These are phyloP conservation scores for Russula lepida DNA, from an alignment of 768 basidiomycete species.

Conservation along the genomic window DNA sequence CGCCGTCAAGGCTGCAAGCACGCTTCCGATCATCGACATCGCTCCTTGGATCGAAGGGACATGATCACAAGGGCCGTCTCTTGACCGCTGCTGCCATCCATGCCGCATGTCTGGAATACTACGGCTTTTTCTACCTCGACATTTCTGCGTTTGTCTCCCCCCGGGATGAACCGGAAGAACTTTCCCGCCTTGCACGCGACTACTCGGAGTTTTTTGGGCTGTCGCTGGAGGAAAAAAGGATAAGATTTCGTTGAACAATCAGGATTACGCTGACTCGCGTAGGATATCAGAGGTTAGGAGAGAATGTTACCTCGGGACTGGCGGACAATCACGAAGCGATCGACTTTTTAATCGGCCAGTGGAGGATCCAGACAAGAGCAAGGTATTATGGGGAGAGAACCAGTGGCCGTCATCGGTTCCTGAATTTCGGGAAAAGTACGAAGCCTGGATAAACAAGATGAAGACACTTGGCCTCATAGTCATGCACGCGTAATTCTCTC, in stretches of 20 bases:
- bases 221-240: constrained; percentile 55
- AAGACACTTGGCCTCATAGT: constrained; percentile 67
- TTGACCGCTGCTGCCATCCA: constrained; percentile 53
- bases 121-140: constrained; percentile 87
- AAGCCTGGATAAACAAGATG: constrained; percentile 81
- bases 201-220: constrained; percentile 71
- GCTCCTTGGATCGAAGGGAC: constrained; percentile 47
- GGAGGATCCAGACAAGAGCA: constrained; percentile 56
- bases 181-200: constrained; percentile 53
- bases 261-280: constrained; percentile 71
- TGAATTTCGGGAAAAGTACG: constrained; percentile 54
- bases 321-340: constrained; percentile 80
- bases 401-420: constrained; percentile 69
- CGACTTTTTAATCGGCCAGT: constrained; percentile 76
- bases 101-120: constrained; percentile 63
- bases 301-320: constrained; percentile 81
- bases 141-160: constrained; percentile 49
- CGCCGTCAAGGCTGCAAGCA: constrained; percentile 7
- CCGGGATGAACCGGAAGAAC: constrained; percentile 55
- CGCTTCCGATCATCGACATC: constrained; percentile 67
- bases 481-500: constrained; percentile 62
- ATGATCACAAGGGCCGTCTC: constrained; percentile 33
- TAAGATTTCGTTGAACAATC: constrained; percentile 49
- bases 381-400: constrained; percentile 75
- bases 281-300: constrained; percentile 76